Evolutionary conservation across 495 filamentous ascomycete genomes (phyloP), one percentile per base, ranked within the genome.

Genomic region (Xylaria cubensis): DNA sequence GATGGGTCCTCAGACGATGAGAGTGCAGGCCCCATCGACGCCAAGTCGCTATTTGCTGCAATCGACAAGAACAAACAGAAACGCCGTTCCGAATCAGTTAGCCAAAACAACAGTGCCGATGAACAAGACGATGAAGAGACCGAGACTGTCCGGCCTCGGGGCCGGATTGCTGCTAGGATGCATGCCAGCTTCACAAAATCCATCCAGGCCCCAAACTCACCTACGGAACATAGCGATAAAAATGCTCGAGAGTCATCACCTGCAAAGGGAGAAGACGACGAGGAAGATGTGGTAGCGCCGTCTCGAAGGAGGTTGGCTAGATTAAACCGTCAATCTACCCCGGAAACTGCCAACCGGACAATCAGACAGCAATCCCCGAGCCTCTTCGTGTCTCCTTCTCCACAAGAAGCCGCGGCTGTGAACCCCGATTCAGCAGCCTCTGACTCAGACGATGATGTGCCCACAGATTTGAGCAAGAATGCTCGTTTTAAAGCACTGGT

Each of bases 101-200:
- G 39, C 36, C 26, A 69, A 55, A 74, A 63, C 17, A 75, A 80
- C 64, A 79, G 73, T 7, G 77, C 79, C 32, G 83, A 82, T 19
- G 80, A 79, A 12, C 75, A 77, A 29, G 82, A 84, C 34, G 84
- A 84, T 9, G 86, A 88, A 12, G 85, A 86, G 8, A 83, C 86
- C 24, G 82, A 85, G 24, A 84, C 89, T 69, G 72, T 90, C 26
- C 84, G 86, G 29, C 92, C 93, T 4, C 87, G 87, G 64, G 93
- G 93, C 4, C 88, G 90, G 34, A 85, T 96, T 74, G 93, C 93
- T 67, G 85, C 90, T 19, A 85, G 91, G 32, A 90, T 95, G 86
- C 88, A 89, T 74, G 83, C 74, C 36, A 68, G 74, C 17, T 77
- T 72, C 67, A 64, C 50, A 51, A 72, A 69, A 74, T 59, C 68